phyloP scores from a whole-genome alignment of 106 monocot genomes.

The Vanilla planifolia region DNA sequence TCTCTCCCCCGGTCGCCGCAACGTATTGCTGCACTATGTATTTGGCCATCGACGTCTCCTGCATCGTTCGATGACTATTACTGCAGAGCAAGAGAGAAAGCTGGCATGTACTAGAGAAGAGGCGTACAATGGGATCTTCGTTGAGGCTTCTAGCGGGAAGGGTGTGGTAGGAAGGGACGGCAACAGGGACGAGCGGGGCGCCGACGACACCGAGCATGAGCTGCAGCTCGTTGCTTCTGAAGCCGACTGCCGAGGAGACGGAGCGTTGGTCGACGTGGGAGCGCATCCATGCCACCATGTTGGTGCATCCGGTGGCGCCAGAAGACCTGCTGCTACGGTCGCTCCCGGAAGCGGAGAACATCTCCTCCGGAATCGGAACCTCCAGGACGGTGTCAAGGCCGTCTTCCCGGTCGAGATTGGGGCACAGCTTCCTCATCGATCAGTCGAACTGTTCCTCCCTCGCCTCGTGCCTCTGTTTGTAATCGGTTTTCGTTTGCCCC shows the following conservation, averaged over 20 bases:
- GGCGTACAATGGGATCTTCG: constrained; percentile 57
- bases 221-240: constrained; percentile 51
- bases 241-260: constrained; percentile 12
- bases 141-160: constrained; percentile 16
- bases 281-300: constrained; percentile 35
- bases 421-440: constrained; percentile 69
- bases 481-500: no score
- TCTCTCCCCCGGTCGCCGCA: constrained; percentile 67
- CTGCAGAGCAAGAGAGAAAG: not conserved
- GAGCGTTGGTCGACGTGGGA: constrained; percentile 7
- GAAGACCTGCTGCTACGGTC: not conserved
- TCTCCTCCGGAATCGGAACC: constrained; percentile 56
- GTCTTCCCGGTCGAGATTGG: constrained; percentile 55
- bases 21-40: constrained; percentile 88
- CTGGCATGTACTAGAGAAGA: not conserved
- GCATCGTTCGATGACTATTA: constrained; percentile 9
- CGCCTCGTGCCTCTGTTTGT: no score
- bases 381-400: constrained; percentile 53
- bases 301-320: constrained; percentile 26
- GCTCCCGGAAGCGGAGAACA: constrained; percentile 16
- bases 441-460: not conserved
- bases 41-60: constrained; percentile 75
- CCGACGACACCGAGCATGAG: constrained; percentile 81
- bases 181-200: constrained; percentile 68
- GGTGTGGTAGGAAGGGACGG: constrained; percentile 25